These are phyloP conservation scores for Corniculantispora saksenae DNA, from an alignment of 2,329 filamentous ascomycete genomes.

Conservation along the genomic window DNA sequence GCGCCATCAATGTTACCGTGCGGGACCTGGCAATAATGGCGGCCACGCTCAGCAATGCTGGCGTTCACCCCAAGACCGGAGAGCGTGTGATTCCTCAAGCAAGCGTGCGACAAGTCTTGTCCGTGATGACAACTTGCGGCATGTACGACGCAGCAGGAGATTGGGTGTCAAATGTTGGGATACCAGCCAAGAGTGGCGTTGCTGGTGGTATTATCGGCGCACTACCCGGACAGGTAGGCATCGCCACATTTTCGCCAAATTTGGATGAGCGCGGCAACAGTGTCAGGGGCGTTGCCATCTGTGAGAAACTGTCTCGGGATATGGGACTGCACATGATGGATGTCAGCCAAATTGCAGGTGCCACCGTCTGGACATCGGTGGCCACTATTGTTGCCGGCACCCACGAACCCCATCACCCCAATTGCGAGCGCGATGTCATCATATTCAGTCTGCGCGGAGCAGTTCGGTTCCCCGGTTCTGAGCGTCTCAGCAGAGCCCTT, in stretches of 20 bases:
- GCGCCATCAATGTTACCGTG: conserved; percentile 43
- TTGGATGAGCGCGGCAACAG: conserved; percentile 36
- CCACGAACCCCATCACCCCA: conserved; percentile 28
- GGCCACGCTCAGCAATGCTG: conserved; percentile 39
- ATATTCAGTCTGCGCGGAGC: conserved; percentile 36
- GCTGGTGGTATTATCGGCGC: conserved; percentile 36
- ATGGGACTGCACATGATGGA: conserved; percentile 40
- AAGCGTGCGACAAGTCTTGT: conserved; percentile 41
- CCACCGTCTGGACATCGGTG: conserved; percentile 32
- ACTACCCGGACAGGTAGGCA: conserved; percentile 34
- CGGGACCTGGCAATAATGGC: conserved; percentile 43
- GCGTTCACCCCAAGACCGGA: conserved; percentile 35
- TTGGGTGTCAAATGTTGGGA: conserved; percentile 40
- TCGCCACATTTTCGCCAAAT: conserved; percentile 34
- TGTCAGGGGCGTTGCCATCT: conserved; percentile 34
- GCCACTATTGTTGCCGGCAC: conserved; percentile 32
- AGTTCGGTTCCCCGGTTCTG: conserved; percentile 36
- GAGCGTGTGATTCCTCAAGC: conserved; percentile 37
- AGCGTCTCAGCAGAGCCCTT: conserved; percentile 34
- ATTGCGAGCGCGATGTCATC: conserved; percentile 31
- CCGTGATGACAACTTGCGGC: conserved; percentile 44
- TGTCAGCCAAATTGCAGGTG: conserved; percentile 33
- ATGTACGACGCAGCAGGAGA: conserved; percentile 44
- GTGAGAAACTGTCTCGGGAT: conserved; percentile 32
- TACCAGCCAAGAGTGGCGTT: conserved; percentile 40